Percentiles rank a stretch among this genome's conserved stretches.
phyloP scores from a whole-genome alignment of 257 asterid genomes.

The Scutellaria minor region DNA sequence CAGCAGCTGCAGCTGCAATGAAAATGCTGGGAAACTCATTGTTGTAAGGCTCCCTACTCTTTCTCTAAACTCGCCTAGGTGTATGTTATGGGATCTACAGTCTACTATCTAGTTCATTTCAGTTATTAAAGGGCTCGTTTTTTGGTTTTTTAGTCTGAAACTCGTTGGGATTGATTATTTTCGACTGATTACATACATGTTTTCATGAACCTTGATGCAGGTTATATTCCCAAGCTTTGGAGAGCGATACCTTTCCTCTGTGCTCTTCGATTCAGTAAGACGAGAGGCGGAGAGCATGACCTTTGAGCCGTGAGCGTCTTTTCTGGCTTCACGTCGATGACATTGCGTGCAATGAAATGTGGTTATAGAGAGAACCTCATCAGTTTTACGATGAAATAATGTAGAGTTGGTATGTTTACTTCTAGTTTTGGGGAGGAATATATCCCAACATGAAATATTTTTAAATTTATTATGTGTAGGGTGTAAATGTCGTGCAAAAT shows the following conservation, averaged over 20 bases:
- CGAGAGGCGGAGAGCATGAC: constrained; percentile 77
- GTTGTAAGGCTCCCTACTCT: constrained; percentile 54
- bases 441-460: too few relatives aligned
- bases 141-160: neutral
- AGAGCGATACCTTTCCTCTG: constrained; percentile 82
- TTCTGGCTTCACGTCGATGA: neutral
- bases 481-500: too few relatives aligned
- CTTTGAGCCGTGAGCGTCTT: constrained; percentile 56
- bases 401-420: too few relatives aligned
- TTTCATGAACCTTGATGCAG: constrained; percentile 36
- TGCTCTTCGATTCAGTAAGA: constrained; percentile 71
- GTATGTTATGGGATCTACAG: too few relatives aligned
- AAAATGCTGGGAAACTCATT: constrained; percentile 77
- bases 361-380: too few relatives aligned
- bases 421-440: too few relatives aligned
- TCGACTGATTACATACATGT: neutral
- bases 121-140: neutral
- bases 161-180: neutral
- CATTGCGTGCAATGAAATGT: too few relatives aligned
- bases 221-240: constrained; percentile 84
- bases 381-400: too few relatives aligned
- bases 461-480: too few relatives aligned
- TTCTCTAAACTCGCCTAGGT: neutral
- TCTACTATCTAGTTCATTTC: too few relatives aligned
- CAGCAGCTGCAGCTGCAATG: constrained; percentile 81